phyloP scores from a whole-genome alignment of 164 flowering plant species.

The Taxillus chinensis region DNA sequence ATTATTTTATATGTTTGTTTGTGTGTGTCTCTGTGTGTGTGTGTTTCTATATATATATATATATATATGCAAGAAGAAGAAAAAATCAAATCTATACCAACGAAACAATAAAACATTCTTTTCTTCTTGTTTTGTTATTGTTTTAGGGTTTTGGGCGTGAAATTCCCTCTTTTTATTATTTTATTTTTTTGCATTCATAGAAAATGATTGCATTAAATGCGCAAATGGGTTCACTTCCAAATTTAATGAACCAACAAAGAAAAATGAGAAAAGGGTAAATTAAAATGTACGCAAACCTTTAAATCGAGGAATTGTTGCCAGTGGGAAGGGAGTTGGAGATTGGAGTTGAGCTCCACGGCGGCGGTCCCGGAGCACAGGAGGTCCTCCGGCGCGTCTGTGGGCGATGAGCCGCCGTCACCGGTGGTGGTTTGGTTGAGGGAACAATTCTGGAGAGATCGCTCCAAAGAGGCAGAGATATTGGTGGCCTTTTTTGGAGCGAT shows the following conservation, averaged over 20 bases:
- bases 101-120: too few species aligned
- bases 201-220: neutral
- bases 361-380: slow-evolving; percentile 10
- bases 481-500: slow-evolving; percentile 47
- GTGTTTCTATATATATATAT: too few species aligned
- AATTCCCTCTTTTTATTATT: too few species aligned
- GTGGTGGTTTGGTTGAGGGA: slow-evolving; percentile 31
- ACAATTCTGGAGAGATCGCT: slow-evolving; percentile 62
- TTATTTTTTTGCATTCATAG: neutral
- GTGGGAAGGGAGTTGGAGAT: slow-evolving; percentile 59
- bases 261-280: neutral
- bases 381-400: slow-evolving; percentile 15
- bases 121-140: too few species aligned
- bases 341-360: slow-evolving; percentile 66
- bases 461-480: slow-evolving; percentile 48
- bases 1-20: too few species aligned
- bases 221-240: neutral
- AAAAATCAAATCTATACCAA: too few species aligned
- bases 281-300: slow-evolving; percentile 61
- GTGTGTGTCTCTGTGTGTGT: too few species aligned
- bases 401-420: slow-evolving; percentile 16
- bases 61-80: too few species aligned
- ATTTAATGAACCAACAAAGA: neutral
- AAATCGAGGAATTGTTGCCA: slow-evolving; percentile 98
- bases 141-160: too few species aligned